Evolutionary conservation across 2,329 filamentous ascomycete species (phyloP), one percentile per base, ranked within the genome.

Genomic region (Fusarium algeriense): DNA sequence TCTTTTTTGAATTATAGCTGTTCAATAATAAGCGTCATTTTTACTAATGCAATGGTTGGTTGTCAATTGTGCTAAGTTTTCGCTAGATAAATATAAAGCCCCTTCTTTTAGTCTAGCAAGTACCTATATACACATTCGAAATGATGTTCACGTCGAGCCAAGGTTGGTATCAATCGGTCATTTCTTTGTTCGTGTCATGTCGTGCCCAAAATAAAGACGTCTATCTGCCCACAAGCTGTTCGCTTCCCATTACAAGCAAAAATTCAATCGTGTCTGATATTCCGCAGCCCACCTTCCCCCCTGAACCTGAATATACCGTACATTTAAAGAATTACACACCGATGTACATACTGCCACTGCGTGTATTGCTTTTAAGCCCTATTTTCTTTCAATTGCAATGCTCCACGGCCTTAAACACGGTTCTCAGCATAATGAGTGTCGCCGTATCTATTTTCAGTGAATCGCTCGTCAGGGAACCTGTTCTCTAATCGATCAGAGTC

Each of bases 1-100:
- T 63, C 59, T 63, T 65, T 60, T 55, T 67, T 62, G 60, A 71
- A 63, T 70, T 73, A 64, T 70, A 66, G 62, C 59, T 67, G 57
- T 73, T 75, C 62, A 69, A 73, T 65, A 69, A 58, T 55, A 73
- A 74, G 73, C 73, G 71, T 61, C 23, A 50, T 35, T 54, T 60
- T 57, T 34, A n/a, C 43, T 46, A n/a, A n/a, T 19, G 14, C 23
- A 26, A 30, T 20, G n/a, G 28, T 13, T 61, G 19, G 20, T 28
- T 15, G 12, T 43, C 15, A 41, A 23, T 17, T 13, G 26, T 37
- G 15, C 38, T 56, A 12, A 30, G 28, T 14, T 20, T 9, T 12
- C 11, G 13, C 30, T 23, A 17, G 19, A n/a, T 23, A 17, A 13
- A n/a, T 28, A 28, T 28, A 15, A 38, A 35, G 15, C 6, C 48